Evolutionary conservation across 1,139 yeast species (phyloP), one percentile per base, ranked within the genome.

Genomic region (Suhomyces guaymorum): DNA sequence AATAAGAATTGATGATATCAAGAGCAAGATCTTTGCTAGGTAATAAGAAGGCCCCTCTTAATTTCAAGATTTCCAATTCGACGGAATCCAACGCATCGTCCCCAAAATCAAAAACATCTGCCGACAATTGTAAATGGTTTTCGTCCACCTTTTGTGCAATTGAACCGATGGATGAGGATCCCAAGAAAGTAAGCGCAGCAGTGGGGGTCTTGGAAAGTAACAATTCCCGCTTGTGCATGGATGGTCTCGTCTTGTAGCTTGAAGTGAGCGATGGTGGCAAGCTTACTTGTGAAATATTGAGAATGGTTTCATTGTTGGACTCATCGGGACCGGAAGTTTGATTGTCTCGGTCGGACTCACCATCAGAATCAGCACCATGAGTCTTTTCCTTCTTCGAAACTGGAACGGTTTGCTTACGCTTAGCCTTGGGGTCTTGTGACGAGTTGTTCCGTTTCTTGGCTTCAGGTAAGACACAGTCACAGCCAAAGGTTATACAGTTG

Each of bases 401-500:
- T 9, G 35, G 18, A 5, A 18, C 17, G 12, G 32, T 20, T 28
- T 46, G 44, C 22, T 41, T 33, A 23, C 55, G 48, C 41, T 59
- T 57, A 19, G 48, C 43, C 38, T 57, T 54, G 22, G 58, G 47
- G 16, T 58, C 55, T 2, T 57, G 41, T 23, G 35, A 24, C 16
- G 55, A 51, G 33, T 54, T 59, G 15, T 71, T 71, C 51, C 77
- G 53, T 52, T 71, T 64, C 52, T 73, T 73, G 16, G 71, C 72
- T 36, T 78, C 85, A 1, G 88, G 88, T 32, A 81, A 66, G 23
- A 68, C 64, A 60, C 90, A 82, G 43, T 80, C 88, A 54, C 87
- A 80, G 2, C 86, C 85, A 60, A 82, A 82, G 1, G 89, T 84
- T 32, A 80, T 73, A 54, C 90, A 82, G 55, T 82, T 82, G 19